phyloP scores from a whole-genome alignment of 108 stramenopile species.

The Conticribra guillardii region DNA sequence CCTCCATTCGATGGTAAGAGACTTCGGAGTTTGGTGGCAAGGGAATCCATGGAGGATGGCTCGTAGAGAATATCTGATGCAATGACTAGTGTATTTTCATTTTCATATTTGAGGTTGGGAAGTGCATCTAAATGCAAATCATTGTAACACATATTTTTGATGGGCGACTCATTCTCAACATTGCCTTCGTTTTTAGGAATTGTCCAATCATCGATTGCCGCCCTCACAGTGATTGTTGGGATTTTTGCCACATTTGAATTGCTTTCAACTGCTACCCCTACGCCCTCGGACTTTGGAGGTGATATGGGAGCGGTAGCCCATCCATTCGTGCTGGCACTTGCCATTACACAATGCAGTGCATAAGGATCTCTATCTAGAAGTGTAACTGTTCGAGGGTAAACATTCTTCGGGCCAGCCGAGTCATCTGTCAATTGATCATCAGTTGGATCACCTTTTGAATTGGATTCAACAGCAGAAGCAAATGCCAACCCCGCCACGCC shows the following conservation, averaged over 20 bases:
- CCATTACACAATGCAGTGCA: constrained; percentile 58
- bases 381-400: constrained; percentile 31
- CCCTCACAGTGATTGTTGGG: constrained; percentile 12
- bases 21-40: constrained; percentile 27
- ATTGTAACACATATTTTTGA: constrained; percentile 29
- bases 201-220: constrained; percentile 56
- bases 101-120: constrained; percentile 5
- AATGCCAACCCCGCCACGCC: constrained; percentile 46
- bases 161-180: constrained; percentile 1
- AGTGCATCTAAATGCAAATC: constrained; percentile 14
- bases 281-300: too few species aligned
- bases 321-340: constrained; percentile 44
- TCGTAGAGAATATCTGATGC: constrained; percentile 47
- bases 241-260: not conserved
- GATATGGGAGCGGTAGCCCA: constrained; percentile 34
- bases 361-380: constrained; percentile 56
- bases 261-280: not conserved
- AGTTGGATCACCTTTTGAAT: too few species aligned
- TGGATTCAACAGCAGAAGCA: constrained; percentile 6
- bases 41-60: constrained; percentile 31
- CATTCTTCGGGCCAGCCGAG: too few species aligned
- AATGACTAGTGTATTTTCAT: constrained; percentile 22
- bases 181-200: not conserved
- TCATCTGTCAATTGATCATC: too few species aligned
- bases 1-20: constrained; percentile 38